Evolutionary conservation across 192 early-diverging fungal species (phyloP).

Genomic region (Rhizoclosmatium sp.): DNA sequence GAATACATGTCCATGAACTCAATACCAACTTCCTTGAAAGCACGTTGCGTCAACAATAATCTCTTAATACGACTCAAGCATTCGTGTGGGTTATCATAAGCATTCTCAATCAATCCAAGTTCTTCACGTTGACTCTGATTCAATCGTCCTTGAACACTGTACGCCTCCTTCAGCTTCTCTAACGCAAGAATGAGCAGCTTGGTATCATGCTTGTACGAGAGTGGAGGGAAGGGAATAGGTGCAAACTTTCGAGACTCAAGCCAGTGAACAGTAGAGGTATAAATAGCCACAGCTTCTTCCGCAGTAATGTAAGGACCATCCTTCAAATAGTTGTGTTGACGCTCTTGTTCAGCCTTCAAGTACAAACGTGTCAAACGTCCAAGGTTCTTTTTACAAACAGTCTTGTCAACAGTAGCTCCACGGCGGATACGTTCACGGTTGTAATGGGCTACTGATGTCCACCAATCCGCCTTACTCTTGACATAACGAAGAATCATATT

Average conservation of each 20-base stretch:
- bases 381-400: constrained; percentile 97
- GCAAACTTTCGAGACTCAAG: constrained; percentile 97
- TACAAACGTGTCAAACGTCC: constrained; percentile 97
- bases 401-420: constrained; percentile 99
- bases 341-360: constrained; percentile 99
- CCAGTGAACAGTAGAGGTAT: constrained; percentile 97
- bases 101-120: constrained; percentile 96
- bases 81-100: constrained; percentile 94
- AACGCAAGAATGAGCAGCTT: constrained; percentile 97
- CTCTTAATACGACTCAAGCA: constrained; percentile 90
- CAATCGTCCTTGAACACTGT: constrained; percentile 92
- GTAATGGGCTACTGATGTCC: constrained; percentile 98
- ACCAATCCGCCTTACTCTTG: constrained; percentile 99
- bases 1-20: constrained; percentile 99
- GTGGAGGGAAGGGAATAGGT: constrained; percentile 98
- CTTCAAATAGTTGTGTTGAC: constrained; percentile 98
- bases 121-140: constrained; percentile 98
- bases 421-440: constrained; percentile 98
- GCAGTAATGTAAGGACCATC: constrained; percentile 98
- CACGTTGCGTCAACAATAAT: constrained; percentile 93
- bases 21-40: constrained; percentile 99
- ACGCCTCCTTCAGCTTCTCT: constrained; percentile 94
- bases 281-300: constrained; percentile 98
- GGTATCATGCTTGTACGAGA: constrained; percentile 99
- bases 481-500: constrained; percentile 99